Conservation (phyloP, 805 yeast species). For the Candida taoyuanica region DNA sequence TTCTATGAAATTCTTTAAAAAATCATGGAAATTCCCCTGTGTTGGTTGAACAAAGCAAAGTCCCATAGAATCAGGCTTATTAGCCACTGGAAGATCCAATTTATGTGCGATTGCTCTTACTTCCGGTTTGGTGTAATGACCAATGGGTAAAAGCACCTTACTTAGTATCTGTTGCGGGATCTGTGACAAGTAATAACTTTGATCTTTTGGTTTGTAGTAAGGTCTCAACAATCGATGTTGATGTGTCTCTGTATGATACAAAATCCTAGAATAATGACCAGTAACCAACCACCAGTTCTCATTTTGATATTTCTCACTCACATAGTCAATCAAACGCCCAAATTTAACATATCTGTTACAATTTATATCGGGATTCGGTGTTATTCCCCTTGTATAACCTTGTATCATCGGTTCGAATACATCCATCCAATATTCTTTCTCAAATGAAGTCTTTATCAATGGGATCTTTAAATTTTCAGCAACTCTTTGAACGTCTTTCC, state of each 20-base stretch:
- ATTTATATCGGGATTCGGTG: conserved; percentile 93
- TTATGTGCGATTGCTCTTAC: conserved; percentile 64
- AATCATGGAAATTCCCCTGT: conserved; percentile 65
- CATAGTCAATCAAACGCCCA: conserved; percentile 63
- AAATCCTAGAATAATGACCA: conserved; percentile 71
- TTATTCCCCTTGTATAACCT: conserved; percentile 62
- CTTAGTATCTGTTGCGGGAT: conserved; percentile 43
- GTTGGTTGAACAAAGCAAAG: conserved; percentile 78
- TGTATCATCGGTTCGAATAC: conserved; percentile 92
- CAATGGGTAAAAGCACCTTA: conserved; percentile 71
- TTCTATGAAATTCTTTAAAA: conserved; percentile 67
- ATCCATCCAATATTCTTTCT: conserved; percentile 85
- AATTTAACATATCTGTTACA: conserved; percentile 87
- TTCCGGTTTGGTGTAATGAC: conserved; percentile 69
- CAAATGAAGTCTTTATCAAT: conserved; percentile 76
- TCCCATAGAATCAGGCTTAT: conserved; percentile 93
- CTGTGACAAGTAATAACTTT: conserved; percentile 82
- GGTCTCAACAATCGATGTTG: conserved; percentile 53
- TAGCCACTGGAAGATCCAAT: conserved; percentile 52
- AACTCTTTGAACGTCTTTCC: conserved; percentile 75
- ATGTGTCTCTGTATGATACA: conserved; percentile 30
- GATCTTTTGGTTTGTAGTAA: conserved; percentile 65
- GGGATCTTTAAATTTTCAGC: conserved; percentile 59
- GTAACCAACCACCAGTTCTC: conserved; percentile 81
- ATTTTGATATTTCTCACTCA: conserved; percentile 35